phyloP scores from a whole-genome alignment of 305 asterid species.

The Solanum hybrid region DNA sequence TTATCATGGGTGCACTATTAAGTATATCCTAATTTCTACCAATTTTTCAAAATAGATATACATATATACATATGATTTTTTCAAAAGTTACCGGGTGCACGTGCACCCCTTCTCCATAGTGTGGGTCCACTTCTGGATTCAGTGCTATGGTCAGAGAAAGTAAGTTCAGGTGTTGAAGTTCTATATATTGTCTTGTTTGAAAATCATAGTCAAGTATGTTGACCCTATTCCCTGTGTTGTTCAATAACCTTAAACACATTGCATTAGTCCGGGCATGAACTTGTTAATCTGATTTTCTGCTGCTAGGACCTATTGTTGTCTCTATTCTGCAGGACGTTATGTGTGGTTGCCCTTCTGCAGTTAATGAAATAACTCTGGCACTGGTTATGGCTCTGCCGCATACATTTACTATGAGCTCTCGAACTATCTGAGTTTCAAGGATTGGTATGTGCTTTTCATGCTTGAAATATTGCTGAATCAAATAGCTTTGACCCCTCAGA shows the following conservation, averaged over 20 bases:
- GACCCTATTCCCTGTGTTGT: constrained; percentile 8
- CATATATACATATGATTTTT: too few relatives aligned
- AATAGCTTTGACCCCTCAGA: not conserved
- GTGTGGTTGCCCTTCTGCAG: constrained; percentile 73
- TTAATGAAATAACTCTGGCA: constrained; percentile 62
- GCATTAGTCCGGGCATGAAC: not conserved
- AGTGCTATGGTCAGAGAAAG: too few relatives aligned
- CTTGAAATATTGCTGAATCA: not conserved
- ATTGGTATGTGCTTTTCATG: constrained; percentile 50
- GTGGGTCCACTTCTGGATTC: too few relatives aligned
- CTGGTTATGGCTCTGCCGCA: constrained; percentile 92
- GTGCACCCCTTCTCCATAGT: too few relatives aligned
- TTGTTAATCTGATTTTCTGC: constrained; percentile 33
- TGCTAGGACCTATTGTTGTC: constrained; percentile 88
- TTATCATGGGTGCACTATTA: too few relatives aligned
- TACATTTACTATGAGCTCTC: constrained; percentile 93
- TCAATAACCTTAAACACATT: constrained; percentile 1
- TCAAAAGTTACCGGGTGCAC: too few relatives aligned
- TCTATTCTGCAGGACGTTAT: constrained; percentile 96
- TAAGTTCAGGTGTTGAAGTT: too few relatives aligned
- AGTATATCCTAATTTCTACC: too few relatives aligned
- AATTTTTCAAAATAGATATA: too few relatives aligned
- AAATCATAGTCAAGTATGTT: constrained; percentile 76
- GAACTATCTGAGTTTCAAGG: constrained; percentile 80
- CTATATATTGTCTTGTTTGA: constrained; percentile 30